phyloP scores from a whole-genome alignment of 2,329 filamentous ascomycete genomes.

The Rosellinia necatrix region DNA sequence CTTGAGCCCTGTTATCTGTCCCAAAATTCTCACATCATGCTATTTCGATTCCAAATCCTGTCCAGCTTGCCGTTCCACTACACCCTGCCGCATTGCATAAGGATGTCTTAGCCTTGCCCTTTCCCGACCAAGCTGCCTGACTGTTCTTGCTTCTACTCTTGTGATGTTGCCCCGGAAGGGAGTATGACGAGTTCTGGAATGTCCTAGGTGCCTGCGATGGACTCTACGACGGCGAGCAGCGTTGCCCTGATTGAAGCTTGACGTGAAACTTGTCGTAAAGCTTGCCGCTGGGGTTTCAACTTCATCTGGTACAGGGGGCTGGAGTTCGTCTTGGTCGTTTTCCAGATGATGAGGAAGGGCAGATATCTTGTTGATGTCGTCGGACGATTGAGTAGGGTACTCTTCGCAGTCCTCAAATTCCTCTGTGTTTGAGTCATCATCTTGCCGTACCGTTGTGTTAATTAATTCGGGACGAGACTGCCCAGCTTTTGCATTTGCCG shows the following conservation, averaged over 20 bases:
- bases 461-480: not conserved
- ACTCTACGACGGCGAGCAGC: not conserved
- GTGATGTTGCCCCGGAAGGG: not conserved
- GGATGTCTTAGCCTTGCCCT: not conserved
- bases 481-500: not conserved
- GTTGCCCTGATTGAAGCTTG: not conserved
- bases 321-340: not conserved
- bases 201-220: not conserved
- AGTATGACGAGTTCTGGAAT: not conserved
- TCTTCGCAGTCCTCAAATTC: slow-evolving; percentile 1
- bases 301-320: not conserved
- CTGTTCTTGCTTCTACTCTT: not conserved
- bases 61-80: too few relatives aligned
- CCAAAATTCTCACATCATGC: too few relatives aligned
- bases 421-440: not conserved
- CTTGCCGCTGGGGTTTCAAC: not conserved
- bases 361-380: not conserved
- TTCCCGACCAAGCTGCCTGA: not conserved
- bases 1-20: too few relatives aligned
- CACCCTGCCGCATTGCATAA: not conserved
- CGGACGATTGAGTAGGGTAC: not conserved
- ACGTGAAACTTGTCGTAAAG: not conserved
- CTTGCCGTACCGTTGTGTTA: not conserved
- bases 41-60: too few relatives aligned
- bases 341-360: not conserved